phyloP scores from a whole-genome alignment of 2,329 filamentous ascomycete species.

The Aspergillus phoenicis region DNA sequence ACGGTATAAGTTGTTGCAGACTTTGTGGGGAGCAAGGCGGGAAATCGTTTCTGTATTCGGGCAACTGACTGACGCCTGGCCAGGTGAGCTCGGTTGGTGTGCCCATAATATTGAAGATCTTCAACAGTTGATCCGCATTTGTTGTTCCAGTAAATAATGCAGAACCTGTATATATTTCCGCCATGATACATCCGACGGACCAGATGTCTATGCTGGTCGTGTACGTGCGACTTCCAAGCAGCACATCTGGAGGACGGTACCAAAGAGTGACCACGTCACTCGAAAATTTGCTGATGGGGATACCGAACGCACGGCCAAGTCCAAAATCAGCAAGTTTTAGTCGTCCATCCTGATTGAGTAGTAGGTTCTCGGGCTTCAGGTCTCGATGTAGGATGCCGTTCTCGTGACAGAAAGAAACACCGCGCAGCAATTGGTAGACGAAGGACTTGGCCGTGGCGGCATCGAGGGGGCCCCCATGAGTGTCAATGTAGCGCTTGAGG shows the following conservation, averaged over 20 bases:
- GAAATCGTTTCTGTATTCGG: slow-evolving; percentile 90
- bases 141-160: slow-evolving; percentile 92
- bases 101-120: slow-evolving; percentile 95
- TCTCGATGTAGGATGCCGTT: slow-evolving; percentile 93
- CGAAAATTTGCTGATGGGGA: slow-evolving; percentile 94
- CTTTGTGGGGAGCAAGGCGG: slow-evolving; percentile 90
- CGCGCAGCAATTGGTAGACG: slow-evolving; percentile 93
- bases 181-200: slow-evolving; percentile 97
- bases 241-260: slow-evolving; percentile 91
- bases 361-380: slow-evolving; percentile 89
- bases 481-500: slow-evolving; percentile 97
- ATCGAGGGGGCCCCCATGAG: slow-evolving; percentile 81
- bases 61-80: slow-evolving; percentile 87
- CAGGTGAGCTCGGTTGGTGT: slow-evolving; percentile 89
- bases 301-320: slow-evolving; percentile 87
- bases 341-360: slow-evolving; percentile 86
- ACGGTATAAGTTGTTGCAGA: slow-evolving; percentile 76
- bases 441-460: slow-evolving; percentile 92
- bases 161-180: slow-evolving; percentile 93
- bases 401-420: slow-evolving; percentile 95
- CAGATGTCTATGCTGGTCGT: slow-evolving; percentile 98
- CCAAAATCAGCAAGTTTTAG: slow-evolving; percentile 93
- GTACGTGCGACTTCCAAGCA: slow-evolving; percentile 87
- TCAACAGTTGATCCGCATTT: slow-evolving; percentile 90
- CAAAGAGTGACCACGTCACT: slow-evolving; percentile 95